Base-by-base conservation (phyloP, 768 basidiomycete genomes). In the Serendipita sp. region DNA sequence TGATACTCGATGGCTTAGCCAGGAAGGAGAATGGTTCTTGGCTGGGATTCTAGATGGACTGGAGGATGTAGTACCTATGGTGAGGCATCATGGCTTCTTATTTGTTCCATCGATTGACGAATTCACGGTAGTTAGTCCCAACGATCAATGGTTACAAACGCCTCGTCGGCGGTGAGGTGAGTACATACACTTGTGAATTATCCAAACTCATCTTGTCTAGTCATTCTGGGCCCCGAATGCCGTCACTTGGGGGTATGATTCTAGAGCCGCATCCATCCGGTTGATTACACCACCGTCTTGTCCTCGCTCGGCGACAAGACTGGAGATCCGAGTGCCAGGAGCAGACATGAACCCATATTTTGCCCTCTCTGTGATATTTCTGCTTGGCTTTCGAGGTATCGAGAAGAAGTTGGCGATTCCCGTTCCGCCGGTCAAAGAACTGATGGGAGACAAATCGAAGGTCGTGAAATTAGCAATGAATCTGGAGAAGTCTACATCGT, bases 71-170 rank as follows among this genome's bases (percentile, higher is more conserved):
- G 48, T 53, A 2, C 45, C 30, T 18, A 8, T 63, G 10, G 35
- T n/a, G 63, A 73, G 89, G 58, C 30, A 32, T 8, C 56, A 84
- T 93, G 83, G 92, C 92, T 24, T 24, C 5, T 79, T 86, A 81
- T 87, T 90, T 72, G 75, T 79, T 68, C 8, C 34, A 4, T 4
- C n/a, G 16, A 3, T 8, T 38, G 16, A 41, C 24, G 10, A 18
- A 37, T 34, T 11, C 60, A 11, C 3, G 4, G 24, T 60, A 90
- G 88, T 73, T 90, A 30, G 88, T 90, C 15, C 92, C 91, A 1
- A 95, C 89, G 0, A 86, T 96, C 75, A 95, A 95, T 70, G 93
- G 95, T 5, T 99, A 99, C 78, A 99, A 98, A 72, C 90, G 96
- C 15, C 83, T 99, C 5, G 86, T 91, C 18, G 93, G 89, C 18